Evolutionary conservation across 192 early-diverging fungal species (phyloP).

Genomic region (Backusella macrospora): DNA sequence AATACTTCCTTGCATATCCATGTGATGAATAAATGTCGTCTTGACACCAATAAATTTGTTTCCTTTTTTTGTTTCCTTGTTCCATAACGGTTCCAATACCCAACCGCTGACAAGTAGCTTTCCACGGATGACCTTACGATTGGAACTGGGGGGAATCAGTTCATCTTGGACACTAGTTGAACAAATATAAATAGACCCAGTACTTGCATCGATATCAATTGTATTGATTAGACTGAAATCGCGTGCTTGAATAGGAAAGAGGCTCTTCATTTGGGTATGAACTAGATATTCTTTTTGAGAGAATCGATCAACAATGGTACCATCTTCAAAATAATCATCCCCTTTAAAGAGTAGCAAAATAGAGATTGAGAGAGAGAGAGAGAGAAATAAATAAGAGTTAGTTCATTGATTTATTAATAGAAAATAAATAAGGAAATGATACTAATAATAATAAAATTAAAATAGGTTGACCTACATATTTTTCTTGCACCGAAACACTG

Average conservation of each 20-base stretch:
- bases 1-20: slow-evolving; percentile 48
- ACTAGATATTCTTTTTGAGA: slow-evolving; percentile 47
- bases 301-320: slow-evolving; percentile 46
- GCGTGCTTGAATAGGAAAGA: slow-evolving; percentile 42
- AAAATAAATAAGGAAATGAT: too few species aligned
- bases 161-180: slow-evolving; percentile 46
- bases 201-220: slow-evolving; percentile 47
- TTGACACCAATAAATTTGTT: slow-evolving; percentile 40
- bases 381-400: too few species aligned
- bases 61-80: slow-evolving; percentile 38
- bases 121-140: slow-evolving; percentile 48
- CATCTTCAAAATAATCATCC: slow-evolving; percentile 53
- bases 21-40: slow-evolving; percentile 48
- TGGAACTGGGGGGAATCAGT: slow-evolving; percentile 41
- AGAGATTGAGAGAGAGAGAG: not conserved
- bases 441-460: too few species aligned
- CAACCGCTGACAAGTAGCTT: slow-evolving; percentile 47
- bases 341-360: slow-evolving; percentile 37
- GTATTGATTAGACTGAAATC: slow-evolving; percentile 47
- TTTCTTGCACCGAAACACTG: slow-evolving; percentile 42
- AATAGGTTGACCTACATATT: slow-evolving; percentile 46
- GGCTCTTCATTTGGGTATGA: slow-evolving; percentile 39
- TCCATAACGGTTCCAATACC: slow-evolving; percentile 36
- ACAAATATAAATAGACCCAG: slow-evolving; percentile 41
- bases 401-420: too few species aligned